phyloP scores from a whole-genome alignment of 2,329 filamentous ascomycete genomes.

The Helotiales sp. region DNA sequence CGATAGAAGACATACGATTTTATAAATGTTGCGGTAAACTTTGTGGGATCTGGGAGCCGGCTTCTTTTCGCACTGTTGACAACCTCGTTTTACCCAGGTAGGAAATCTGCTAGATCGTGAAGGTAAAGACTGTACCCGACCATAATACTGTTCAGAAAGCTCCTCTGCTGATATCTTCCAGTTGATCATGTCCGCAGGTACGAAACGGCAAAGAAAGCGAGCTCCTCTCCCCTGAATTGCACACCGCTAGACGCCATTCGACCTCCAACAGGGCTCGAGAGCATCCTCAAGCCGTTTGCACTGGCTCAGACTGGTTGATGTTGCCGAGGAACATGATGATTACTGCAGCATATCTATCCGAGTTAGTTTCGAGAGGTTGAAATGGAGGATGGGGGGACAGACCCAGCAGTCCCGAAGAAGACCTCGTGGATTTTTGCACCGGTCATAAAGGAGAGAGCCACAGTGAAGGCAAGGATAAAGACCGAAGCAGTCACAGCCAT shows the following conservation, averaged over 20 bases:
- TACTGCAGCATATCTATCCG: slow-evolving; percentile 16
- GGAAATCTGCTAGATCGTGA: neutral
- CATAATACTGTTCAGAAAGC: neutral
- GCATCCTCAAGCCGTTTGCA: neutral
- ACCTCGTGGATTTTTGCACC: slow-evolving; percentile 24
- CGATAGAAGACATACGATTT: neutral
- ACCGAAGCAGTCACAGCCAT: slow-evolving; percentile 26
- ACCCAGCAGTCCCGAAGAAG: slow-evolving; percentile 27
- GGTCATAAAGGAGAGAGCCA: slow-evolving; percentile 20
- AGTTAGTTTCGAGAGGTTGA: neutral
- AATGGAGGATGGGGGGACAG: slow-evolving; percentile 2
- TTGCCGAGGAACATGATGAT: slow-evolving; percentile 22
- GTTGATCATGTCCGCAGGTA: neutral
- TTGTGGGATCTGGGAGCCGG: neutral
- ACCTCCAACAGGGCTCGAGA: neutral
- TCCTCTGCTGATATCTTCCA: neutral
- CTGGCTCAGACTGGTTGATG: neutral
- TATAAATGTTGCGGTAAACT: neutral
- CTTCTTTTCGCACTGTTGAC: neutral
- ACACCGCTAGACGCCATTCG: neutral
- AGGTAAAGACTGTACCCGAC: neutral
- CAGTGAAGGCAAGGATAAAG: slow-evolving; percentile 22
- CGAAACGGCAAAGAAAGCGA: neutral
- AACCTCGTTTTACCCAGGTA: neutral
- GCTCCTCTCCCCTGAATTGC: neutral